phyloP scores from a whole-genome alignment of 345 rosid species.

The Citrus glauca region DNA sequence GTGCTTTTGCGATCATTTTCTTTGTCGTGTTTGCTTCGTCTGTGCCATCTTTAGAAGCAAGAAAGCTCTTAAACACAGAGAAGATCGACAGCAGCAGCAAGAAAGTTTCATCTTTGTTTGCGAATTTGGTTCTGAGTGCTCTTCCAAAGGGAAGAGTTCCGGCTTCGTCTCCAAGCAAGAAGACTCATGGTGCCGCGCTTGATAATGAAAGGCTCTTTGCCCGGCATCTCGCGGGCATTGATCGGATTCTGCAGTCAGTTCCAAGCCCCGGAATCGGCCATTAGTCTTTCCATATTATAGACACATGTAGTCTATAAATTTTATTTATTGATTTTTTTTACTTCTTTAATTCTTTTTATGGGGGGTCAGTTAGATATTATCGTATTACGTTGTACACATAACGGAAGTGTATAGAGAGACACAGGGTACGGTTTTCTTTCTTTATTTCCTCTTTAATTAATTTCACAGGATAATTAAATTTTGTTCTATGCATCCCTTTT shows the following conservation, averaged over 20 bases:
- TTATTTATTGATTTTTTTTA: too few species aligned
- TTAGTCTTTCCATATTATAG: slow-evolving; percentile 6
- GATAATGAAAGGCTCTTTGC: slow-evolving; percentile 43
- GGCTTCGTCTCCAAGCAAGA: slow-evolving; percentile 62
- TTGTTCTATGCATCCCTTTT: slow-evolving; percentile 5
- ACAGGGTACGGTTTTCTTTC: not conserved
- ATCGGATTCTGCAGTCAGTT: slow-evolving; percentile 65
- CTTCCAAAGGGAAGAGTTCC: slow-evolving; percentile 64
- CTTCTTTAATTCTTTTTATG: not conserved
- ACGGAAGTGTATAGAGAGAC: slow-evolving; percentile 7
- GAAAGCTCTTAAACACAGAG: slow-evolving; percentile 35
- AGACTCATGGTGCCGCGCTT: slow-evolving; percentile 53
- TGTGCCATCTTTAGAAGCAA: slow-evolving; percentile 29
- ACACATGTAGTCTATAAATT: not conserved
- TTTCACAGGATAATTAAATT: not conserved
- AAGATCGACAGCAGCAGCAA: not conserved
- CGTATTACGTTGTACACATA: not conserved
- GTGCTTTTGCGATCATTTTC: slow-evolving; percentile 27
- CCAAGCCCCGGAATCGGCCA: slow-evolving; percentile 92
- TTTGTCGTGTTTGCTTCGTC: slow-evolving; percentile 26
- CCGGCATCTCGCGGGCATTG: slow-evolving; percentile 55
- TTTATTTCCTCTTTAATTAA: not conserved
- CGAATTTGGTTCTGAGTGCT: slow-evolving; percentile 42
- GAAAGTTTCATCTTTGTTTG: slow-evolving; percentile 20
- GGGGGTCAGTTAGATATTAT: not conserved